Evolutionary conservation across 148 eudicot species (phyloP).

Genomic region (Drosera capensis): DNA sequence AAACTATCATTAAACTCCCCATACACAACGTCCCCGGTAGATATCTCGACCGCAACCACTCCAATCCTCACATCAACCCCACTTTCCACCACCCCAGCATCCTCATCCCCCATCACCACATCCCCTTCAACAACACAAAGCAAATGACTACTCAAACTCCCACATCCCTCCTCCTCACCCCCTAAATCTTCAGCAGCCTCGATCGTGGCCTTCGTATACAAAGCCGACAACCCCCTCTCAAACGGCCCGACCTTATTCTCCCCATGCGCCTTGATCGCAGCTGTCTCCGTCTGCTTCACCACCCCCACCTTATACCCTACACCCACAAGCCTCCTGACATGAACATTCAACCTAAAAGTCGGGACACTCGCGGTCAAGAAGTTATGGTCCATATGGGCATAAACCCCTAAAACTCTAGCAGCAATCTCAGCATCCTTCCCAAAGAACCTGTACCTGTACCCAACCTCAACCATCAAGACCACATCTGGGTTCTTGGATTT

Average conservation of each 20-base stretch:
- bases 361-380: constrained; percentile 92
- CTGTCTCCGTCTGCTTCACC: constrained; percentile 86
- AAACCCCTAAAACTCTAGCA: constrained; percentile 72
- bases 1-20: constrained; percentile 75
- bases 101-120: constrained; percentile 17
- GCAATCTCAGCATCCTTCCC: constrained; percentile 88
- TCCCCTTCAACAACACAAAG: constrained; percentile 71
- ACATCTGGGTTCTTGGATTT: constrained; percentile 64
- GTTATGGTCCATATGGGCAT: constrained; percentile 78
- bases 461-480: constrained; percentile 86
- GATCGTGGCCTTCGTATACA: constrained; percentile 90
- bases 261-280: constrained; percentile 86
- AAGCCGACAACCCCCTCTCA: constrained; percentile 66
- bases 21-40: constrained; percentile 87
- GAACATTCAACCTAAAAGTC: constrained; percentile 79
- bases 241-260: constrained; percentile 63
- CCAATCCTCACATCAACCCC: constrained; percentile 60
- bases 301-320: constrained; percentile 94
- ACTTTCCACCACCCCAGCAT: constrained; percentile 16
- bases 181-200: constrained; percentile 82
- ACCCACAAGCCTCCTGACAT: constrained; percentile 89
- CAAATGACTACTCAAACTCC: constrained; percentile 52
- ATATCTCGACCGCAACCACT: constrained; percentile 69
- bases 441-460: constrained; percentile 74
- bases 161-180: constrained; percentile 62